A percentile compares a stretch with the other conserved stretches of the same genome.
phyloP scores from a whole-genome alignment of 179 eudicot species.

The Heliamphora pulchella region DNA sequence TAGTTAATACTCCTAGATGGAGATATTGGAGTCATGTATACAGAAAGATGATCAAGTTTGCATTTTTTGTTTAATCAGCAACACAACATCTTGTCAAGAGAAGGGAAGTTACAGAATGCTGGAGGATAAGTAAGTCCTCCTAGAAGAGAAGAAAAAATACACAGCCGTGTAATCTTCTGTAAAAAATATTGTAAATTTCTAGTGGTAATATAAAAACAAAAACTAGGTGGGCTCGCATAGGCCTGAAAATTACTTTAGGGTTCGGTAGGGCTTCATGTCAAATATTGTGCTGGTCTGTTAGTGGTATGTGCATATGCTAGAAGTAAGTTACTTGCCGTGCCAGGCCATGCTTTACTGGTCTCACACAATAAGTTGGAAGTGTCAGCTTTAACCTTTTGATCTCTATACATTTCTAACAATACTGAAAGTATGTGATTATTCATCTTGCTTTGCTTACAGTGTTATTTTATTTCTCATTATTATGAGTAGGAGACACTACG shows the following conservation, averaged over 20 bases:
- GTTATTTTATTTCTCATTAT: background rate
- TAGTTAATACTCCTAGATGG: background rate
- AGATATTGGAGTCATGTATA: background rate
- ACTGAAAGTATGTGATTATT: background rate
- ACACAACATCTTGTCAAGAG: too few relatives aligned
- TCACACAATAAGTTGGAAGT: background rate
- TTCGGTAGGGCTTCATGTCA: conserved; percentile 6
- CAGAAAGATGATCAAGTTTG: background rate
- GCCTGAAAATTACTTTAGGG: background rate
- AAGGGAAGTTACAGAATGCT: too few relatives aligned
- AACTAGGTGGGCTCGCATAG: background rate
- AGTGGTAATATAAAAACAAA: background rate
- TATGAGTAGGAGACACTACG: conserved; percentile 68
- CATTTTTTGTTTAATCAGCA: background rate
- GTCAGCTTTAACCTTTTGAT: background rate
- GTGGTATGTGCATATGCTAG: background rate
- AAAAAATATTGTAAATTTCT: background rate
- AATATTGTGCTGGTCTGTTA: conserved; percentile 2
- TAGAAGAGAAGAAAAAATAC: too few relatives aligned
- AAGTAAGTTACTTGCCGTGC: background rate
- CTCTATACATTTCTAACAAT: background rate
- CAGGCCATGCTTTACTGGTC: background rate
- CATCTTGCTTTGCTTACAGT: background rate
- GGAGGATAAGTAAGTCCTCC: too few relatives aligned
- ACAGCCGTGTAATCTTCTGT: background rate